Base-by-base conservation (phyloP, 305 asterid genomes). In the Fraxinus sp. region DNA sequence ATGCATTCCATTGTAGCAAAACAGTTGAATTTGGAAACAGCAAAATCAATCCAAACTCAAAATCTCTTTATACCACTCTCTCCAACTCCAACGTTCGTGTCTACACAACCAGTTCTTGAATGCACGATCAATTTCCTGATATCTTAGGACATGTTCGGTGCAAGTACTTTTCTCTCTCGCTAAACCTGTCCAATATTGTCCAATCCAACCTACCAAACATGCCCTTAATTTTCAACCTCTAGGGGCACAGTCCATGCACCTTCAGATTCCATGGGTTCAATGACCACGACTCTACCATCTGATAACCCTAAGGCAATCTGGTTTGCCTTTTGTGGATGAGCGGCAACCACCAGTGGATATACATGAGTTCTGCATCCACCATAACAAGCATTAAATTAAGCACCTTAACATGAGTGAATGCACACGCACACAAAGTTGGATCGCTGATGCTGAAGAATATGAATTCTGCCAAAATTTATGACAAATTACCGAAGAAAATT, bases 281-380 rank as follows among this genome's bases (percentile, higher is more conserved):
- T 71, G 37, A 92, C 44, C n/a, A 87, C 88, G 1, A 94, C 94
- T 82, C 87, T 85, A 18, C 98, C 97, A 41, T 86, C 85, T 0
- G 87, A 89, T 57, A 94, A 81, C 35, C 98, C 98, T 84, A 94
- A 41, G 0, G 96, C 97, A 18, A 94, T 83, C 88, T 92, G 98
- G 81, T 87, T 74, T 4, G 92, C 90, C 78, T 90, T 88, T 24
- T 77, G 71, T 7, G 97, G 97, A 88, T 94, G 92, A 80, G 95
- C 93, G 52, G 94, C 93, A 28, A 92, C 86, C 81, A 92, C 94
- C 44, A 82, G 13, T 46, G 94, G 94, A 35, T 83, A 76, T 79
- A 79, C 91, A 79, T 80, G 33, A 78, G 64, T 76, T 68, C 94
- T 89, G 88, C 89, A 86, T 37, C 81, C 76, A 76, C 70, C 39